phyloP scores from a whole-genome alignment of 1,284 basidiomycete species.

The Heterobasidion occidentale region DNA sequence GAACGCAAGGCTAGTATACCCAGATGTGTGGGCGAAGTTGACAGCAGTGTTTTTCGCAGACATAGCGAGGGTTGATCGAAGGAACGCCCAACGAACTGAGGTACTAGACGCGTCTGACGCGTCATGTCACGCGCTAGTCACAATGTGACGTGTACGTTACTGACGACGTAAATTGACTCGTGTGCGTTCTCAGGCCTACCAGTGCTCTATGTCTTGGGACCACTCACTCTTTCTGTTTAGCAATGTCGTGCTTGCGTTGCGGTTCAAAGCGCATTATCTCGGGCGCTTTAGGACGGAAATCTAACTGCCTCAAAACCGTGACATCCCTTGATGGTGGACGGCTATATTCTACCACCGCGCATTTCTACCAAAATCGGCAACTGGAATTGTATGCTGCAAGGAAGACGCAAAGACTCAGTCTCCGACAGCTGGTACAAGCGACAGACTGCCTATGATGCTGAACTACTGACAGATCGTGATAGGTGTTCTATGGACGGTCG shows the following conservation, averaged over 20 bases:
- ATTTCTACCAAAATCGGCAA: conserved; percentile 84
- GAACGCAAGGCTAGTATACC: conserved; percentile 7
- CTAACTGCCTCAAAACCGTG: neutral
- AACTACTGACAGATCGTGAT: conserved; percentile 4
- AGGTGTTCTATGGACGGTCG: conserved; percentile 68
- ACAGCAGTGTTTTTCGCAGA: neutral
- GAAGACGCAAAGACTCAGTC: conserved; percentile 65
- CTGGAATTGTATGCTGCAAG: conserved; percentile 77
- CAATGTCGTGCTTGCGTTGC: neutral
- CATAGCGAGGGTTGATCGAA: neutral
- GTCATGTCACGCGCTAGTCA: conserved; percentile 3
- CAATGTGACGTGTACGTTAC: neutral
- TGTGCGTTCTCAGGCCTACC: neutral
- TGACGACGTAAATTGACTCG: neutral
- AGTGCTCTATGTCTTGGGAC: neutral
- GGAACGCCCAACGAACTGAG: neutral
- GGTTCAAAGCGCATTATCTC: neutral
- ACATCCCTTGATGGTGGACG: neutral
- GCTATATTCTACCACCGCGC: conserved; percentile 15
- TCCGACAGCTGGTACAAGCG: conserved; percentile 69
- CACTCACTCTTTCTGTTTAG: neutral
- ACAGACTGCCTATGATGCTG: conserved; percentile 3
- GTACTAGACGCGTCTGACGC: conserved; percentile 1
- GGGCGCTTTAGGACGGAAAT: neutral
- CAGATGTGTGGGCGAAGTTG: neutral